Evolutionary conservation across 148 eudicot genomes (phyloP).

Genomic region (Salicornia ramosissima): DNA sequence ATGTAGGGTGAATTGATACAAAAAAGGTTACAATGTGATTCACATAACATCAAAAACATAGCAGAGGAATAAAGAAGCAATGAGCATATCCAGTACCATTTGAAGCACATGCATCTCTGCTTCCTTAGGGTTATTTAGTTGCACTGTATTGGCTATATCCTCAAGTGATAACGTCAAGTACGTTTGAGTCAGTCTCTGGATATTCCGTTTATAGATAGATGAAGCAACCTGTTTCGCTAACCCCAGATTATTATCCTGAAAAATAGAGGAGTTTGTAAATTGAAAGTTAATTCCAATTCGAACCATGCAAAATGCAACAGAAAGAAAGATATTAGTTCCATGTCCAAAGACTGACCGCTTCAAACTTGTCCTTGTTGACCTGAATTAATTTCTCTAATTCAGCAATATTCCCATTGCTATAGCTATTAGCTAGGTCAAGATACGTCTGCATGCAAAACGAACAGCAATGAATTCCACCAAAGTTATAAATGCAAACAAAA

Average conservation of each 20-base stretch:
- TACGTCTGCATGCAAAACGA: constrained; percentile 49
- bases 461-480: neutral
- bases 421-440: constrained; percentile 64
- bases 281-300: neutral
- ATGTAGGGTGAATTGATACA: too few species aligned
- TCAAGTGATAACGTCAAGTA: constrained; percentile 87
- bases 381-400: constrained; percentile 56
- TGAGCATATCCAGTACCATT: constrained; percentile 45
- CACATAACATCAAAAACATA: neutral
- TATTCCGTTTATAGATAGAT: constrained; percentile 77
- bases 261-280: constrained; percentile 13
- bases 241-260: constrained; percentile 78
- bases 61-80: neutral
- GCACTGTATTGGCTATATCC: constrained; percentile 79
- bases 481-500: neutral
- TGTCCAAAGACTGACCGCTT: constrained; percentile 43
- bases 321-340: neutral
- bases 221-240: constrained; percentile 80
- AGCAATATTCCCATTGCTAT: constrained; percentile 54
- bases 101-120: constrained; percentile 97
- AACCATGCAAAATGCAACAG: neutral
- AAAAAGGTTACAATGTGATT: too few species aligned
- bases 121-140: constrained; percentile 68
- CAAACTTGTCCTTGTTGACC: constrained; percentile 62
- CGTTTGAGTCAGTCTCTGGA: constrained; percentile 93